Conservation (phyloP, 2,329 filamentous ascomycete species). For the Fusarium sp. region DNA sequence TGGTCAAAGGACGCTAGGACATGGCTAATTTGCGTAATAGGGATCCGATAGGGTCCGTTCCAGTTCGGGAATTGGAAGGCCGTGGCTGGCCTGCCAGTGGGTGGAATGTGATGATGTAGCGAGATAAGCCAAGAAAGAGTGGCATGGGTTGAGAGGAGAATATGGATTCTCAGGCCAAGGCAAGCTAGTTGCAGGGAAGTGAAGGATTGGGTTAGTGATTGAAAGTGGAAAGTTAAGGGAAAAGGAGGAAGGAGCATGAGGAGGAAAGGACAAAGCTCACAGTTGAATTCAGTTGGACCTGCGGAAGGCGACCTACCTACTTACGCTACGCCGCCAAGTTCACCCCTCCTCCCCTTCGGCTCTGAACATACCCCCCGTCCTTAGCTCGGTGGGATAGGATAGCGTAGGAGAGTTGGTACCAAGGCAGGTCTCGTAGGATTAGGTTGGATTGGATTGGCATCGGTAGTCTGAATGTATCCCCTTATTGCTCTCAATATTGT, state of each 20-base stretch:
- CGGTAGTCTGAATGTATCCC: slow-evolving; percentile 27
- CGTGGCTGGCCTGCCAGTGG: slow-evolving; percentile 30
- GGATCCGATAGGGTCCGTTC: slow-evolving; percentile 30
- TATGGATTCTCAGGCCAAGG: slow-evolving; percentile 6
- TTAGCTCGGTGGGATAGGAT: slow-evolving; percentile 12
- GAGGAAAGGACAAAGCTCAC: slow-evolving; percentile 4
- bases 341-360: slow-evolving; percentile 3
- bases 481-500: slow-evolving; percentile 31
- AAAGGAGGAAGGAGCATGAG: slow-evolving; percentile 7
- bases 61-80: slow-evolving; percentile 30
- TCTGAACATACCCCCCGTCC: neutral
- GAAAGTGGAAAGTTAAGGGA: slow-evolving; percentile 20
- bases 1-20: slow-evolving; percentile 5
- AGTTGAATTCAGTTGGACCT: slow-evolving; percentile 13
- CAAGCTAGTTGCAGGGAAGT: slow-evolving; percentile 12
- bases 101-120: slow-evolving; percentile 41
- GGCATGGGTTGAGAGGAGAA: slow-evolving; percentile 14
- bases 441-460: slow-evolving; percentile 19
- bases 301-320: neutral
- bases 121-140: slow-evolving; percentile 31
- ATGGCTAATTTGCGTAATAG: slow-evolving; percentile 35
- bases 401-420: neutral
- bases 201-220: neutral
- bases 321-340: slow-evolving; percentile 1
- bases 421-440: slow-evolving; percentile 27